phyloP scores from a whole-genome alignment of 2,329 filamentous ascomycete genomes.

The Arthrinium puccinioides region DNA sequence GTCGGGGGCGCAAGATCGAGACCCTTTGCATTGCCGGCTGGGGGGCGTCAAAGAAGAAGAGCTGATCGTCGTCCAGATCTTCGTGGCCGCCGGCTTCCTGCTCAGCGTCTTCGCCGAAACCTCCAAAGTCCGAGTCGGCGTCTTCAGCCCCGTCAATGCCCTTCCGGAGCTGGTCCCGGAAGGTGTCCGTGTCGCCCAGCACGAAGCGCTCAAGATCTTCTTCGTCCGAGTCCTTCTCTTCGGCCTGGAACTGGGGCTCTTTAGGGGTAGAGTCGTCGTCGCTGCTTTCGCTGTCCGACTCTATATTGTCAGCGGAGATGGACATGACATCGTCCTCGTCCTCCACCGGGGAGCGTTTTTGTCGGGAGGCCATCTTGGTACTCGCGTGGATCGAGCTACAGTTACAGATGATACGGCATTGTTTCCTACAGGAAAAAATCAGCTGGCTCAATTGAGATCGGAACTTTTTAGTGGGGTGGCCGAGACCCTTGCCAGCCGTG shows the following conservation, averaged over 20 bases:
- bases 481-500: no score
- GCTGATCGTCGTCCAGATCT: conserved; percentile 67
- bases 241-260: not conserved
- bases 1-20: conserved; percentile 11
- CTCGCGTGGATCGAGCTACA: not conserved
- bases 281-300: not conserved
- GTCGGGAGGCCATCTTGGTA: conserved; percentile 2
- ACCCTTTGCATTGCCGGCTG: conserved; percentile 24
- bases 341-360: not conserved
- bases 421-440: not conserved
- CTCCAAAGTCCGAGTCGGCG: conserved; percentile 19
- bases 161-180: conserved; percentile 64
- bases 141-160: conserved; percentile 33
- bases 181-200: conserved; percentile 79
- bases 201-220: conserved; percentile 82
- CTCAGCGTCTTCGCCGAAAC: conserved; percentile 28
- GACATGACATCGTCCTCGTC: conserved; percentile 2
- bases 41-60: conserved; percentile 75
- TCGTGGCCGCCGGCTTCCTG: conserved; percentile 46
- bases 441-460: not conserved
- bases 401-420: not conserved
- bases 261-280: not conserved
- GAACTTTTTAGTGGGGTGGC: conserved; percentile 1
- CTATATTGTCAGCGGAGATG: not conserved
- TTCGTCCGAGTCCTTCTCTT: conserved; percentile 73